These are phyloP conservation scores for Alternaria panax DNA, from an alignment of 2,329 filamentous ascomycete genomes.

Conservation along the genomic window DNA sequence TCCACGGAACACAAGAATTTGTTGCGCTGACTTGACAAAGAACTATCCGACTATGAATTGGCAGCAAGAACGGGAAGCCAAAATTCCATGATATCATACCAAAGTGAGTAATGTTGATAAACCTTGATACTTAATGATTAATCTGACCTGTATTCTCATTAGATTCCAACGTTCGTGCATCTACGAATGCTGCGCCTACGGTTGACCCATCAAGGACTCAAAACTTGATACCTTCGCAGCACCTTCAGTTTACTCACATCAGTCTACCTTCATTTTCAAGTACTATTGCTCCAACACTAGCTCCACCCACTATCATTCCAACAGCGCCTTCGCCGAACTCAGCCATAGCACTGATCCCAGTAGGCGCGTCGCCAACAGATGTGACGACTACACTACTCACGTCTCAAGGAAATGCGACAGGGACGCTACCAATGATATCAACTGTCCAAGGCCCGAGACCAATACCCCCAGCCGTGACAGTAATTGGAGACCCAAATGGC, in stretches of 20 bases:
- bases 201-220: slow-evolving; percentile 5
- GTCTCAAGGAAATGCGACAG: slow-evolving; percentile 11
- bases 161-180: slow-evolving; percentile 11
- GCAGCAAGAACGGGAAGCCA: slow-evolving; percentile 4
- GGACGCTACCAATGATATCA: slow-evolving; percentile 24
- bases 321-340: slow-evolving; percentile 8
- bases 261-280: neutral
- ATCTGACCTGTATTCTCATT: neutral
- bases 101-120: slow-evolving; percentile 24
- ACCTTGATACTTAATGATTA: neutral
- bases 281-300: slow-evolving; percentile 15
- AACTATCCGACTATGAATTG: slow-evolving; percentile 16
- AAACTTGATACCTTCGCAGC: slow-evolving; percentile 18
- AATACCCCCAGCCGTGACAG: slow-evolving; percentile 32
- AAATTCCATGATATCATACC: slow-evolving; percentile 25
- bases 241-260: slow-evolving; percentile 2
- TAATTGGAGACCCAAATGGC: slow-evolving; percentile 37
- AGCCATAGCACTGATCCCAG: slow-evolving; percentile 11
- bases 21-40: slow-evolving; percentile 30
- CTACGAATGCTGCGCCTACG: slow-evolving; percentile 11
- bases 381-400: neutral
- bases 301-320: slow-evolving; percentile 3
- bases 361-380: slow-evolving; percentile 7
- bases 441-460: slow-evolving; percentile 35
- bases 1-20: slow-evolving; percentile 7